Evolutionary conservation across 2,329 filamentous ascomycete genomes (phyloP), one percentile per base, ranked within the genome.

Genomic region (Phaeophleospora eucalypticola): DNA sequence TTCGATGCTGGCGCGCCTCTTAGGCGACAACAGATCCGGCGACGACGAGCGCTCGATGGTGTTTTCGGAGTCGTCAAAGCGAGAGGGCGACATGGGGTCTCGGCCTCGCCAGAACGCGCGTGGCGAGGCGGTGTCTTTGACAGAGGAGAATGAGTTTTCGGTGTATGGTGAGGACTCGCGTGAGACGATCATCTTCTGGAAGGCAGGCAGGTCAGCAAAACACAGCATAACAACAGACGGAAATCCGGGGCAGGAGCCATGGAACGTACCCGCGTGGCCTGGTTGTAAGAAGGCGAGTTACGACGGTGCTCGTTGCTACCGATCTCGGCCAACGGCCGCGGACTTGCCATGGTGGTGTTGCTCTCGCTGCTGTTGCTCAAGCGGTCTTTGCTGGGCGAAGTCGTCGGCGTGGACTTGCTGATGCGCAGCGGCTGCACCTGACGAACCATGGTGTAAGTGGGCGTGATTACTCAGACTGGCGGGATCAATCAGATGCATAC

Each of bases 231-330:
- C 6, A 29, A 29, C 24, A 29, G 12, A 3, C 18, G 7, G 18
- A n/a, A 34, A 33, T 19, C 15, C 2, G 39, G 39, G 24, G 39
- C 9, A 41, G 21, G 27, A n/a, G n/a, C n/a, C n/a, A n/a, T n/a
- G n/a, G 36, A 38, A 41, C 33, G 38, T 37, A 90, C 86, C 79
- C 86, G 89, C 49, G 73, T 76, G 52, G 72, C 68, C 67, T 90
- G 86, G 62, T 86, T 89, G 81, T 85, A 95, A 74, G 86, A 94
- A 43, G 90, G 89, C 41, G 90, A 96, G 73, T 97, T 97, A 61
- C 90, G 81, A 65, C 91, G 82, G 68, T 83, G 84, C 70, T 90
- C 88, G 53, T 86, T 86, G 43, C 87, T 86, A 59, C 86, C 88
- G 64, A 98, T 83, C 73, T 98, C 93, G 52, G 89, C 87, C 56